Conservation (phyloP, 257 asterid genomes). For the Solanum habrochaites region DNA sequence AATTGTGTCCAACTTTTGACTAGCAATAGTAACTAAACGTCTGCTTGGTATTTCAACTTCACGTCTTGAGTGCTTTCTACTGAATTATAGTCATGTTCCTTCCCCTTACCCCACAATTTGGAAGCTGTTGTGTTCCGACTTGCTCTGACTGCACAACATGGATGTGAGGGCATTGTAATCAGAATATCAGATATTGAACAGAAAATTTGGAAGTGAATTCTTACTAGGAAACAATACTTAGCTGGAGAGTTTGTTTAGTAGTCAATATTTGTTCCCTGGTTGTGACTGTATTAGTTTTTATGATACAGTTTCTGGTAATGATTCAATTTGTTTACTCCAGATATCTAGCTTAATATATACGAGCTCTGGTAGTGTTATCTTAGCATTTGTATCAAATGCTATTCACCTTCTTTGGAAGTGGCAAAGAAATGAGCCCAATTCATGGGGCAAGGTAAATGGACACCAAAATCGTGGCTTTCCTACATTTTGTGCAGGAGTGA, state of each 20-base stretch:
- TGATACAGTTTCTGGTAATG: not conserved
- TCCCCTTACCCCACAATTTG: not conserved
- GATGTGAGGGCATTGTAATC: not conserved
- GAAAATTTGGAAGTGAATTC: too few relatives aligned
- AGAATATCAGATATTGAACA: too few relatives aligned
- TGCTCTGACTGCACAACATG: not conserved
- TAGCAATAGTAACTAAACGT: not conserved
- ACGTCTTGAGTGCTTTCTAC: not conserved
- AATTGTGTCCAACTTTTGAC: not conserved
- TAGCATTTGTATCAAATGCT: slow-evolving; percentile 82
- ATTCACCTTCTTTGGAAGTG: slow-evolving; percentile 89
- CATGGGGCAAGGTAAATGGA: slow-evolving; percentile 55
- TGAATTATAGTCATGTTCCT: not conserved
- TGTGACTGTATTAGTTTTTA: not conserved
- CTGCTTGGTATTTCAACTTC: not conserved
- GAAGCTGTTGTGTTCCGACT: not conserved
- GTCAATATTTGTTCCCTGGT: not conserved
- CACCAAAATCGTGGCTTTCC: not conserved
- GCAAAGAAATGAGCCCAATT: slow-evolving; percentile 72
- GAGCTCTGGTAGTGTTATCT: slow-evolving; percentile 61
- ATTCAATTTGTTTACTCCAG: slow-evolving; percentile 14
- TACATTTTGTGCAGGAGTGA: not conserved
- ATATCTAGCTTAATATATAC: slow-evolving; percentile 77
- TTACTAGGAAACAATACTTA: too few relatives aligned
- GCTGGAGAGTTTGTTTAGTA: not conserved